These are phyloP conservation scores for Blastobotrys apis DNA, from an alignment of 1,139 yeast genomes.

Conservation along the genomic window DNA sequence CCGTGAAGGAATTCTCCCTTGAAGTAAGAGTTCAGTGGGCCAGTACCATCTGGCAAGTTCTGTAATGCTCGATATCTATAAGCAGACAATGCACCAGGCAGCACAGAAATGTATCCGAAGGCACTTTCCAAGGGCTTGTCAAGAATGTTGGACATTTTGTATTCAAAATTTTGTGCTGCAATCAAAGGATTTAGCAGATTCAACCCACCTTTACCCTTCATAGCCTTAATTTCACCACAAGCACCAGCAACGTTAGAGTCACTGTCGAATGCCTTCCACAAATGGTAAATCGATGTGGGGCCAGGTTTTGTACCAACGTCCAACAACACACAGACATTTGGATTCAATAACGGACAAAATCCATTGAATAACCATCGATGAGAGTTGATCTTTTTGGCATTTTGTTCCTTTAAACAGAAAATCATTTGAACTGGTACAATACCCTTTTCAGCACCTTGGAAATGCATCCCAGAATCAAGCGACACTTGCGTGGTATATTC, in stretches of 20 bases:
- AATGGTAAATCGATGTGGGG: constrained; percentile 74
- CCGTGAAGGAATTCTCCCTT: constrained; percentile 70
- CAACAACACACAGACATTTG: constrained; percentile 75
- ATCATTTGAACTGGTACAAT: constrained; percentile 89
- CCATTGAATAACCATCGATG: constrained; percentile 96
- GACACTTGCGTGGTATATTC: constrained; percentile 93
- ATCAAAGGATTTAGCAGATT: constrained; percentile 85
- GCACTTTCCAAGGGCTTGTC: constrained; percentile 93
- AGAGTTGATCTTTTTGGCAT: constrained; percentile 86
- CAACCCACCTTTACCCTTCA: constrained; percentile 82
- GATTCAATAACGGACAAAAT: constrained; percentile 83
- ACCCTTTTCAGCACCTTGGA: constrained; percentile 74
- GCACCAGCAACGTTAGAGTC: constrained; percentile 98
- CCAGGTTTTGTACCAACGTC: constrained; percentile 95
- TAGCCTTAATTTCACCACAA: constrained; percentile 92
- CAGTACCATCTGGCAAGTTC: constrained; percentile 86
- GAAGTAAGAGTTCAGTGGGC: constrained; percentile 84
- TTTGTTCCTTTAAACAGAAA: constrained; percentile 84
- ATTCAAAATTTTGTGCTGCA: constrained; percentile 95
- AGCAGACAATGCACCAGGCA: constrained; percentile 96
- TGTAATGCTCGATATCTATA: constrained; percentile 84
- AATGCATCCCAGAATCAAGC: constrained; percentile 75
- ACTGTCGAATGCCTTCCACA: constrained; percentile 95
- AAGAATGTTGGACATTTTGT: constrained; percentile 89
- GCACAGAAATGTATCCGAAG: constrained; percentile 88